These are phyloP conservation scores for Monosporascus sp. DNA, from an alignment of 2,329 filamentous ascomycete genomes.

Conservation along the genomic window DNA sequence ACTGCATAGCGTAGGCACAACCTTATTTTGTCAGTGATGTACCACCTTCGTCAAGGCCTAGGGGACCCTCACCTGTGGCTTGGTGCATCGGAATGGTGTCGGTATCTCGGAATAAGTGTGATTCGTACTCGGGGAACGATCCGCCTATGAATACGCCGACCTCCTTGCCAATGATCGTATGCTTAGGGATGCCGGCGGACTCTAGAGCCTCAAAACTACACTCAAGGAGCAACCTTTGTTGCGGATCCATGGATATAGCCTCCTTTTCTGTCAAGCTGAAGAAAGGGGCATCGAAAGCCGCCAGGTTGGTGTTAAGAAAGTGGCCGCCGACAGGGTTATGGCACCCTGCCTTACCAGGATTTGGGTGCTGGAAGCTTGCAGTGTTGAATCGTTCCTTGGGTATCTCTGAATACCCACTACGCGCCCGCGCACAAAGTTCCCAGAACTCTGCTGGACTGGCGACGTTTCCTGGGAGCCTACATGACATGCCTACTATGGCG, in stretches of 20 bases:
- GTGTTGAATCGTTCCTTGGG: slow-evolving; percentile 41
- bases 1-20: slow-evolving; percentile 46
- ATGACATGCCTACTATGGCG: slow-evolving; percentile 32
- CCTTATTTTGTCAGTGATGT: slow-evolving; percentile 24
- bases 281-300: slow-evolving; percentile 46
- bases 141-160: slow-evolving; percentile 47
- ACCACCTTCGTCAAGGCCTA: neutral
- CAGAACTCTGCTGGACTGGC: slow-evolving; percentile 32
- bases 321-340: slow-evolving; percentile 31
- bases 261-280: slow-evolving; percentile 48
- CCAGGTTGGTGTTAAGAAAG: slow-evolving; percentile 39
- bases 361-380: slow-evolving; percentile 26
- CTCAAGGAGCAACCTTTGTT: slow-evolving; percentile 48
- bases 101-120: slow-evolving; percentile 37
- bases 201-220: slow-evolving; percentile 51
- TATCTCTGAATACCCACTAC: slow-evolving; percentile 31
- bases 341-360: slow-evolving; percentile 29
- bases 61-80: slow-evolving; percentile 36
- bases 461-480: slow-evolving; percentile 31
- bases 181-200: slow-evolving; percentile 45
- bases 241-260: slow-evolving; percentile 47
- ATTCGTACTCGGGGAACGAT: slow-evolving; percentile 43
- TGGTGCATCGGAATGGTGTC: slow-evolving; percentile 47
- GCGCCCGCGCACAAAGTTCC: slow-evolving; percentile 31
- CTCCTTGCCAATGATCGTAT: slow-evolving; percentile 40